Base-by-base conservation (phyloP, 202 grass and related monocot species). In the Tripidium arundinaceum region DNA sequence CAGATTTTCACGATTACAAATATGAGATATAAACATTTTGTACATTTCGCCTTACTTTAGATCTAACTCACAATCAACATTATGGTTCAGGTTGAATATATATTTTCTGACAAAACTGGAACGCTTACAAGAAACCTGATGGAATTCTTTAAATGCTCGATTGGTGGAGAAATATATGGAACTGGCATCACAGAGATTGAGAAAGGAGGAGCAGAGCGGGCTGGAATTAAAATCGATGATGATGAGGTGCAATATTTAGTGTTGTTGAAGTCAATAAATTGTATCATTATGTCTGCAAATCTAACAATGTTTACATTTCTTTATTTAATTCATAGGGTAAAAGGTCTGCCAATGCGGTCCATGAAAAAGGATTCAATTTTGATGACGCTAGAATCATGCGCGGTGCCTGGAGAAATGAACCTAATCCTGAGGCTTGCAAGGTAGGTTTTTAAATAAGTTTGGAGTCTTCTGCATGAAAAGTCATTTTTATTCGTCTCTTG, bases 61-160 rank as follows among this genome's bases (percentile, higher is more conserved):
- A 74, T 73, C 63, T 89, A 11, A 58, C 27, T 19, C 37, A 38
- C 75, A 50, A 67, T 72, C 81, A 79, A 70, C 7, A 60, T 70
- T 81, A 46, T 75, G 52, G 45, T 89, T 74, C 83, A 99, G 96
- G 88, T 99, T 74, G 96, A 99, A 73, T 99, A 99, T 79, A 87
- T 99, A 86, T 95, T 99, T 90, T 99, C 96, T 83, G 96, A 99
- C 70, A 99, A 99, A 90, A 99, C 96, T 81, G 96, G 96, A 80
- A 99, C 96, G 40, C 93, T 99, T 42, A 99, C 96, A 74, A 98
- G 96, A 91, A 98, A 98, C 70, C 81, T 95, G 50, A 98, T 98
- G 96, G 96, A 98, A 77, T 98, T 98, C 80, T 95, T 98, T 82
- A 98, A 98, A 87, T 98, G 92, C 77, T 98, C 92, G 3, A 98